phyloP scores from a whole-genome alignment of 225 moss, liverwort and hornwort genomes.

The Pseudisothecium myosuroides region DNA sequence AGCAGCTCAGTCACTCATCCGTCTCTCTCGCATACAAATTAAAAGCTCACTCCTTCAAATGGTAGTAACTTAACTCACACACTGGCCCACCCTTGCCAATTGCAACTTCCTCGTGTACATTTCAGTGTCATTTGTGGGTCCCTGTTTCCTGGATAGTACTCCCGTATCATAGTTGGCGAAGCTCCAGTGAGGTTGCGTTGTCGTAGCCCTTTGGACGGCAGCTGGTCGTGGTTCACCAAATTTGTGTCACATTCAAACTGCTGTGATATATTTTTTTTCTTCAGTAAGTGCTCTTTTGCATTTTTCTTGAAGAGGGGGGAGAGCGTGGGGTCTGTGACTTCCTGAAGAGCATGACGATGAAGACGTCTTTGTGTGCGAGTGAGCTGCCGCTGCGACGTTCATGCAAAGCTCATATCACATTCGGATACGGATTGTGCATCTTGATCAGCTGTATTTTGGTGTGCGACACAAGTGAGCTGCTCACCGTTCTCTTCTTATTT shows the following conservation, averaged over 20 bases:
- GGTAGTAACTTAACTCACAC: accelerated
- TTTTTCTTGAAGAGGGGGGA: background rate
- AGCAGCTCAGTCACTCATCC: background rate
- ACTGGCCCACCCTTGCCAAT: background rate
- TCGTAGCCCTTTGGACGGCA: background rate
- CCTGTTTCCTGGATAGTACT: background rate
- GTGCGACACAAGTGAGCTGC: background rate
- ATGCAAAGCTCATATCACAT: background rate
- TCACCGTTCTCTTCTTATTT: background rate
- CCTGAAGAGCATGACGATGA: background rate
- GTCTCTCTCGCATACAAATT: background rate
- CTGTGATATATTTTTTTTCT: too few species aligned
- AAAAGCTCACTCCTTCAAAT: too few species aligned
- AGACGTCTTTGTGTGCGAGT: background rate
- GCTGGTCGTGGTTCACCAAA: background rate
- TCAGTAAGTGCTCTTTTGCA: too few species aligned
- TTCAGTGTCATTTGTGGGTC: background rate
- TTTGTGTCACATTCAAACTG: background rate
- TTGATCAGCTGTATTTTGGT: slow-evolving; percentile 2
- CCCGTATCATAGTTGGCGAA: background rate
- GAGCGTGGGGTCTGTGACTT: background rate
- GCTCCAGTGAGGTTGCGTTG: background rate
- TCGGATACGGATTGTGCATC: background rate
- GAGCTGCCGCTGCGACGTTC: background rate
- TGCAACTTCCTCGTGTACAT: too few species aligned